Evolutionary conservation across 106 monocot genomes (phyloP).

Genomic region (Ottelia alismoides): DNA sequence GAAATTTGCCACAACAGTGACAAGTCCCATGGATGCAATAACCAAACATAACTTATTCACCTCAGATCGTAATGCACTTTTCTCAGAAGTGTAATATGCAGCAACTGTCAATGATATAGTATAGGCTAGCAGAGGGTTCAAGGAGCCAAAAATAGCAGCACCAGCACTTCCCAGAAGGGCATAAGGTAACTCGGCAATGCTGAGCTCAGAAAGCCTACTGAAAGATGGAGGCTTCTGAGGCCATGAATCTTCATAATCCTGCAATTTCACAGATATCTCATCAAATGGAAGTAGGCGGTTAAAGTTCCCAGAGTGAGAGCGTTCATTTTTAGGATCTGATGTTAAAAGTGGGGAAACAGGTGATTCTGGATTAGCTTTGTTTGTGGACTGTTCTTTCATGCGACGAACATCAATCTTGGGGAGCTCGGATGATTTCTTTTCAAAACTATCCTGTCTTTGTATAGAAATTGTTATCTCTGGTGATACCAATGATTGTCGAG

Average conservation of each 20-base stretch:
- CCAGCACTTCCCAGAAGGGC: constrained; percentile 76
- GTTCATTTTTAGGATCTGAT: constrained; percentile 93
- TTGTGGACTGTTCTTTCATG: constrained; percentile 50
- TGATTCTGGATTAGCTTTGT: constrained; percentile 80
- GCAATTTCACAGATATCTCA: no score
- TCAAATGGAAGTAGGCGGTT: constrained; percentile 53
- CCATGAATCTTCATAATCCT: constrained; percentile 19
- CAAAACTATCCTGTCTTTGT: constrained; percentile 93
- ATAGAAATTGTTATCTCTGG: constrained; percentile 66
- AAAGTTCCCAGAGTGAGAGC: constrained; percentile 89
- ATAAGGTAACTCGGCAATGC: constrained; percentile 86
- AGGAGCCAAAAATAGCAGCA: constrained; percentile 88
- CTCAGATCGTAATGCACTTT: constrained; percentile 37
- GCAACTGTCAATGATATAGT: constrained; percentile 63
- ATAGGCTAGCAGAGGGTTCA: constrained; percentile 87
- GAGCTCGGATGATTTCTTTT: constrained; percentile 71
- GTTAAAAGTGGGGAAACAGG: constrained; percentile 87
- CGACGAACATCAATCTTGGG: constrained; percentile 83
- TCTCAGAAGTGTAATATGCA: constrained; percentile 58
- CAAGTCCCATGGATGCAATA: constrained; percentile 74
- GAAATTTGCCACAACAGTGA: no score
- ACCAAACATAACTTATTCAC: constrained; percentile 84
- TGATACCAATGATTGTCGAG: constrained; percentile 46
- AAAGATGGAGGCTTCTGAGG: constrained; percentile 55
- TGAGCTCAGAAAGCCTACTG: constrained; percentile 77